Conservation (phyloP, 2,329 filamentous ascomycete genomes). For the Penicillium aurantiogriseum region DNA sequence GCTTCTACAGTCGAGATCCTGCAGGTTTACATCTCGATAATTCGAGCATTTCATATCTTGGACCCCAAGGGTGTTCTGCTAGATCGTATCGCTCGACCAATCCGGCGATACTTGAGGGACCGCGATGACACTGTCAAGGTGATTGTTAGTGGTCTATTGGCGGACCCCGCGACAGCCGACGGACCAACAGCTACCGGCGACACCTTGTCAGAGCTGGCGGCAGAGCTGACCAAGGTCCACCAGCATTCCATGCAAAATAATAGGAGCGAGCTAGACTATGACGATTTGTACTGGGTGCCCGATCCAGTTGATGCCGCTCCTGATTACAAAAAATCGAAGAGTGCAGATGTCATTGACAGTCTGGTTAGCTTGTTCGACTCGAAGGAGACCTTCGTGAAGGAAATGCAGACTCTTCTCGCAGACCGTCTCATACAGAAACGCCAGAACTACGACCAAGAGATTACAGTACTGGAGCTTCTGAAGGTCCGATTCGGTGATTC, state of each 20-base stretch:
- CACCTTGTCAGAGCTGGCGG: conserved; percentile 53
- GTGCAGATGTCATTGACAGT: conserved; percentile 87
- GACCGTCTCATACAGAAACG: conserved; percentile 70
- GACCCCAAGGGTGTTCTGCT: conserved; percentile 66
- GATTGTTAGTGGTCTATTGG: conserved; percentile 63
- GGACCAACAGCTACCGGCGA: conserved; percentile 36
- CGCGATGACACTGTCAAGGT: conserved; percentile 65
- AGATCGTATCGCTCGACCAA: conserved; percentile 64
- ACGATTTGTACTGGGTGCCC: conserved; percentile 90
- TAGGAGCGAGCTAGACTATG: conserved; percentile 75
- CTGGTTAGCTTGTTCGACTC: conserved; percentile 84
- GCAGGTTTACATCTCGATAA: conserved; percentile 66
- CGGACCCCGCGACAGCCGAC: conserved; percentile 49
- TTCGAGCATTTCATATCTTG: conserved; percentile 61
- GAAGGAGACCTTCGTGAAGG: conserved; percentile 89
- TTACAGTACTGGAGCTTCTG: conserved; percentile 78
- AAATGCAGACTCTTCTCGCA: conserved; percentile 85
- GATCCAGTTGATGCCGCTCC: conserved; percentile 90
- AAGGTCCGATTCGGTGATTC: conserved; percentile 85
- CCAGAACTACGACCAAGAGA: conserved; percentile 71
- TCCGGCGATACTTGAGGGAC: conserved; percentile 62
- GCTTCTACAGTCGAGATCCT: conserved; percentile 66
- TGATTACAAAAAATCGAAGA: conserved; percentile 85
- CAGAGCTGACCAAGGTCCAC: conserved; percentile 49
- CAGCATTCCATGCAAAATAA: conserved; percentile 47